These are phyloP conservation scores for Saturnispora serradocipensis DNA, from an alignment of 805 yeast genomes.

Conservation along the genomic window DNA sequence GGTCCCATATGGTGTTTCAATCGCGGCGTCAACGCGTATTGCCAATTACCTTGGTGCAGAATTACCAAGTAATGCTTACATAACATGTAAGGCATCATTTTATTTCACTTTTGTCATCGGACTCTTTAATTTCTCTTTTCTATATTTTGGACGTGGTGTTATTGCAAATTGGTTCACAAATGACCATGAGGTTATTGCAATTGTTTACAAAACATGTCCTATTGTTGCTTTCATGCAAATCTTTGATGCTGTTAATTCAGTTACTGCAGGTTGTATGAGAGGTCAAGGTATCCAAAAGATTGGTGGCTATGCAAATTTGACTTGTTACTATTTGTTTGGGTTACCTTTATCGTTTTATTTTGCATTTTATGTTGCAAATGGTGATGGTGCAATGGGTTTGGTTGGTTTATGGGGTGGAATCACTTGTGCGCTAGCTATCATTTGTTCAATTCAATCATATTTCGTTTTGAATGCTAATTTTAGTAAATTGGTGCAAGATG, in stretches of 20 bases:
- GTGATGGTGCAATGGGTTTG: constrained; percentile 28
- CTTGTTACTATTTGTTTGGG: constrained; percentile 62
- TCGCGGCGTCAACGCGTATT: constrained; percentile 67
- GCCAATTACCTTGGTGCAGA: constrained; percentile 68
- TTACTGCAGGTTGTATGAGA: constrained; percentile 45
- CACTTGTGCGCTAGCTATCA: constrained; percentile 28
- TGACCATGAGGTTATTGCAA: constrained; percentile 22
- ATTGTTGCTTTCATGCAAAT: constrained; percentile 33
- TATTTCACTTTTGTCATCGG: constrained; percentile 20
- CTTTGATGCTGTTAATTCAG: constrained; percentile 40
- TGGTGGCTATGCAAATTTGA: constrained; percentile 43
- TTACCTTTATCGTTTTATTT: constrained; percentile 54
- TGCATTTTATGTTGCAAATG: constrained; percentile 38
- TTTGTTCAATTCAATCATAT: constrained; percentile 42
- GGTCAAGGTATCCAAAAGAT: constrained; percentile 53
- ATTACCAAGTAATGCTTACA: constrained; percentile 24
- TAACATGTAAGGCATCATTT: constrained; percentile 23
- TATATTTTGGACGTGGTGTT: constrained; percentile 18
- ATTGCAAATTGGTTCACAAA: constrained; percentile 27
- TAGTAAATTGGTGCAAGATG: constrained; percentile 40
- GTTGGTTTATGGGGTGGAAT: constrained; percentile 31
- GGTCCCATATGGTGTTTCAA: constrained; percentile 66
- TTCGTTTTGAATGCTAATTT: constrained; percentile 40
- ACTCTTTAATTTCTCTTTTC: constrained; percentile 18
- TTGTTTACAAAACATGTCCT: constrained; percentile 23